Base-by-base conservation (phyloP, 1,284 basidiomycete genomes). In the Cryptococcus depauperatus region DNA sequence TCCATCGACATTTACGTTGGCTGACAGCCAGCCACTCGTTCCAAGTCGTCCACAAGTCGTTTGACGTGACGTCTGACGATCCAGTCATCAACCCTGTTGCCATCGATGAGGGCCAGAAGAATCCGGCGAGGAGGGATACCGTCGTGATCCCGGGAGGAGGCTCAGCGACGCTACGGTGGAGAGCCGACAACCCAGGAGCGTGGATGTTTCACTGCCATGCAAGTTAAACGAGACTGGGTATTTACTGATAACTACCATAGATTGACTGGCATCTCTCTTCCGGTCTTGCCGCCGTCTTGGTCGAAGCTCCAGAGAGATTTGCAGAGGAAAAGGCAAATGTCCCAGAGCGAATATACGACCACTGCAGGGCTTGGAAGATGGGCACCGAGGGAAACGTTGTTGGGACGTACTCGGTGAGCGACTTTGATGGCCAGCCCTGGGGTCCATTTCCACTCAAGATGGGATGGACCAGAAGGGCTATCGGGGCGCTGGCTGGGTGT, bases 401-500 rank as follows among this genome's bases (percentile, higher is more conserved):
- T 33, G 71, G 71, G 33, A 29, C 47, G n/a, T 56, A 62, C 51
- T 69, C 68, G 8, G 65, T 66, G 3, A 64, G 66, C 22, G 61
- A 70, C 55, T 61, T 70, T 48, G 54, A 54, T 34, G 66, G 47
- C 78, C 78, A 58, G 82, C 77, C 57, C 81, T 84, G 13, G 79
- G 81, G 56, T 77, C 80, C 51, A 78, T 87, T 51, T 83, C 77
- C 44, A 79, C 73, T 72, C 39, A 57, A 61, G 43, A 66, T 67
- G 56, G 86, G 86, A n/a, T 92, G 87, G 87, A 79, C 79, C 42
- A 67, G 80, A 26, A 82, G 77, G 66, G 88, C 84, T 23, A 85
- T 89, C 51, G 80, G 81, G 26, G 91, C 91, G 19, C 80, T 97
- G 76, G 78, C 80, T 1, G 91, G 85, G 35, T 90, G 87, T 61